Evolutionary conservation across 352 stramenopile species (phyloP), one percentile per base, ranked within the genome.

Genomic region (Phytophthora pseudosyringae): DNA sequence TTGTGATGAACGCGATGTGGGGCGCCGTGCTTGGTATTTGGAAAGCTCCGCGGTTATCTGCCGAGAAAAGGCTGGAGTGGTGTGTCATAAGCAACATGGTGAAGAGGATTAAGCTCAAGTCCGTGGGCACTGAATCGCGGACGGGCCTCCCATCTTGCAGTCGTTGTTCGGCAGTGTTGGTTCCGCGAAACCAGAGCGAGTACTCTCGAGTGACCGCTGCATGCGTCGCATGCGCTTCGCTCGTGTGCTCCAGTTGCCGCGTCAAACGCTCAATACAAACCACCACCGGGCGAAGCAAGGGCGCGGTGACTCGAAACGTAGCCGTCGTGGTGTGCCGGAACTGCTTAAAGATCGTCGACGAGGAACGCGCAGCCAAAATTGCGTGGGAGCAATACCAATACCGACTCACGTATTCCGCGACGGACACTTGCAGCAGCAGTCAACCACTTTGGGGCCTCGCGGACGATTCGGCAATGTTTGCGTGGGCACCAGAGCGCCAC

Each of bases 51-150:
- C 50, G 36, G 1, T 38, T 68, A 11, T 59, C 64, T 6, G 50
- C 67, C 18, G 39, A 45, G 28, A 72, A 72, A 51, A 72, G 59
- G n/a, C 44, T 72, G 6, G 36, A 67, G n/a, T 72, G 64, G 64
- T 72, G 50, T 21, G 47, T 72, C 25, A 38, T 67, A n/a, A 55
- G 5, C 26, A 50, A 15, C 40, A 54, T 48, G 49, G 46, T 59
- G 49, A 53, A 59, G 16, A 53, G 33, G 35, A 51, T 15, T 7
- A 52, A 35, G n/a, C 36, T 26, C 11, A 56, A 57, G 39, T 6
- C 45, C 29, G 13, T 38, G 4, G 38, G 31, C 4, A 31, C 31
- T 39, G 28, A 39, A 32, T 31, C 26, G 8, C 31, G 16, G 10
- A 9, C 11, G n/a, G 54, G 16, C 35, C 44, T 25, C 21, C 13